phyloP scores from a whole-genome alignment of 1,284 basidiomycete species.

The Vanrija humicola region DNA sequence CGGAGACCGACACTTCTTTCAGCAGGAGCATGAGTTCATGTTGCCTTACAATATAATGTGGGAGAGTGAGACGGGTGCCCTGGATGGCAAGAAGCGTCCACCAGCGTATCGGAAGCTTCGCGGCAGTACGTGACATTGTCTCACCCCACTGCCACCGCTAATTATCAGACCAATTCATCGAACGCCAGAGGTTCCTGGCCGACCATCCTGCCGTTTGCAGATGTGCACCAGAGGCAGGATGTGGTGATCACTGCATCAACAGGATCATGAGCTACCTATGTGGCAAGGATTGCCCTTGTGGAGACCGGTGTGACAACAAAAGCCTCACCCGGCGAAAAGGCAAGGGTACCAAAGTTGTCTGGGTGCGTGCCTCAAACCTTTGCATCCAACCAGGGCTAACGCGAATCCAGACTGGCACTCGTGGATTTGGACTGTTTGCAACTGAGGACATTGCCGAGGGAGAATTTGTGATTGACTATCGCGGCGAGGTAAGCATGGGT shows the following conservation, averaged over 20 bases:
- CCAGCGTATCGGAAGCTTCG: conserved; percentile 33
- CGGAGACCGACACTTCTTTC: conserved; percentile 35
- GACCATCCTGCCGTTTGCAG: conserved; percentile 38
- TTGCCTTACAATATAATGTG: conserved; percentile 46
- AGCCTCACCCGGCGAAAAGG: conserved; percentile 35
- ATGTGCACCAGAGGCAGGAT: conserved; percentile 44
- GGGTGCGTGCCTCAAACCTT: conserved; percentile 22
- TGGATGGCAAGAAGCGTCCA: conserved; percentile 46
- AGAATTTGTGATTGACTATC: conserved; percentile 52
- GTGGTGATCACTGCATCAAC: conserved; percentile 51
- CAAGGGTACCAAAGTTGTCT: conserved; percentile 37
- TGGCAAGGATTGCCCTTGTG: conserved; percentile 50
- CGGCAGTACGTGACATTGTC: conserved; percentile 25
- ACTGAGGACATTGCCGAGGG: conserved; percentile 47
- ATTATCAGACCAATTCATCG: conserved; percentile 8
- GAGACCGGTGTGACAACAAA: conserved; percentile 42
- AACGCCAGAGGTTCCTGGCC: not conserved
- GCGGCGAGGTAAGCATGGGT: conserved; percentile 45
- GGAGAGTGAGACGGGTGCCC: conserved; percentile 42
- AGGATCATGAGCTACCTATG: conserved; percentile 52
- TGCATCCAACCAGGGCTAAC: not conserved
- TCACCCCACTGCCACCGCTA: not conserved
- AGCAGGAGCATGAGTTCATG: conserved; percentile 39
- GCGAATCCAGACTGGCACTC: conserved; percentile 43
- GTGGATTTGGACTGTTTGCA: conserved; percentile 51